Base-by-base conservation (phyloP, 768 basidiomycete species). In the Pholiota conissans region DNA sequence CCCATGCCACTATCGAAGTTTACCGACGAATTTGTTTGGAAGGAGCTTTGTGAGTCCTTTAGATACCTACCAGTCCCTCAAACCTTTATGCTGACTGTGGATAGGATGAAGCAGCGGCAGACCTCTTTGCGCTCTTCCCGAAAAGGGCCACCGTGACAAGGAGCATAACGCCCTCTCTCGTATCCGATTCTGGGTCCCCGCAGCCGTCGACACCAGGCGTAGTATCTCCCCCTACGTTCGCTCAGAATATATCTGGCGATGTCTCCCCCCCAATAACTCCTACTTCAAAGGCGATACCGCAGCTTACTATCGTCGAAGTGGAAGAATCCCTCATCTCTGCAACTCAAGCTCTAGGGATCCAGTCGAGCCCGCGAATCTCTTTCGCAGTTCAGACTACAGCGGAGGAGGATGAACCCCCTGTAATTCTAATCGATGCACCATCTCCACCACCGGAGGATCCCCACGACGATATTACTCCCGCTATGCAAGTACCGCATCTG, bases 51-150 rank as follows among this genome's bases (percentile, higher is more conserved):
- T 64, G 45, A 42, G 63, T 64, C 7, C 18, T 29, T 28, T 9
- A 32, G 7, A 32, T 13, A 32, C 30, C 13, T 32, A 32, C 13
- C 30, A 32, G 6, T 32, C 30, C n/a, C n/a, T n/a, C n/a, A n/a
- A n/a, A n/a, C n/a, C 13, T 32, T 13, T 32, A 13, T 32, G 30
- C 13, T 13, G 30, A 6, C 30, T 13, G 3, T 14, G 5, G 14
- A 29, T 32, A 63, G 63, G 30, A 54, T 6, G 63, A 63, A 54
- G 55, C 52, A 22, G 34, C 24, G 22, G 16, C 46, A 4, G 60
- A 54, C 22, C 32, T 61, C 32, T 27, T 13, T 16, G 16, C 14
- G 4, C 35, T 58, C 29, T 26, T 55, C n/a, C n/a, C n/a, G n/a
- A n/a, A n/a, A 3, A 34, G 29, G 24, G 20, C 42, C 37, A 6